Evolutionary conservation across 2,329 filamentous ascomycete species (phyloP).

Genomic region (Thelonectria rubi): DNA sequence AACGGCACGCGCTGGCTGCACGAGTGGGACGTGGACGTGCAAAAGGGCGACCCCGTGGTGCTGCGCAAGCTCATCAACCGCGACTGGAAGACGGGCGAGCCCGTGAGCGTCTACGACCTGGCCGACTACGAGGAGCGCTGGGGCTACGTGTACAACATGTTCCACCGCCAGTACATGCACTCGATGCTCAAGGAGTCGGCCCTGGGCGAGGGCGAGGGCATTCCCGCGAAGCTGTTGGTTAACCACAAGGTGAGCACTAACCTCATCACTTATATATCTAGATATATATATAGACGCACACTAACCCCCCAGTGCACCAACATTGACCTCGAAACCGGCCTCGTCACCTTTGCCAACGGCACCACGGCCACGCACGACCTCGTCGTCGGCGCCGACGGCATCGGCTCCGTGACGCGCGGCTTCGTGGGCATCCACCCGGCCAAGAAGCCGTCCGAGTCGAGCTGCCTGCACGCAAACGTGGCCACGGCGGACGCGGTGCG

Average conservation of each 20-base stretch:
- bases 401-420: constrained; percentile 71
- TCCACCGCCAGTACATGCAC: constrained; percentile 75
- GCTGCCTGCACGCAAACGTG: constrained; percentile 73
- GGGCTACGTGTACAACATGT: constrained; percentile 75
- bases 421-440: constrained; percentile 70
- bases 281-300: too few relatives aligned
- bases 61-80: constrained; percentile 73
- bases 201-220: constrained; percentile 61
- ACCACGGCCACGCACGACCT: constrained; percentile 62
- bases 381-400: constrained; percentile 72
- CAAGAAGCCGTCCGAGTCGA: constrained; percentile 66
- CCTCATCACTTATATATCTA: not conserved
- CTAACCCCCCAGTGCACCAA: constrained; percentile 49
- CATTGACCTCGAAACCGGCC: constrained; percentile 61
- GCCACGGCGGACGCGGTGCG: constrained; percentile 66
- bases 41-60: constrained; percentile 71
- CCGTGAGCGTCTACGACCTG: constrained; percentile 70
- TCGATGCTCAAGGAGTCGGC: constrained; percentile 70
- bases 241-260: constrained; percentile 63
- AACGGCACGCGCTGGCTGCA: constrained; percentile 76
- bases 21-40: constrained; percentile 72
- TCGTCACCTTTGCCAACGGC: constrained; percentile 64
- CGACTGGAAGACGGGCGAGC: constrained; percentile 75
- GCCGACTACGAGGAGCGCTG: constrained; percentile 71
- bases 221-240: constrained; percentile 61